These are phyloP conservation scores for Gryganskiella cystojenkinii DNA, from an alignment of 192 early-diverging fungal genomes.

Conservation along the genomic window DNA sequence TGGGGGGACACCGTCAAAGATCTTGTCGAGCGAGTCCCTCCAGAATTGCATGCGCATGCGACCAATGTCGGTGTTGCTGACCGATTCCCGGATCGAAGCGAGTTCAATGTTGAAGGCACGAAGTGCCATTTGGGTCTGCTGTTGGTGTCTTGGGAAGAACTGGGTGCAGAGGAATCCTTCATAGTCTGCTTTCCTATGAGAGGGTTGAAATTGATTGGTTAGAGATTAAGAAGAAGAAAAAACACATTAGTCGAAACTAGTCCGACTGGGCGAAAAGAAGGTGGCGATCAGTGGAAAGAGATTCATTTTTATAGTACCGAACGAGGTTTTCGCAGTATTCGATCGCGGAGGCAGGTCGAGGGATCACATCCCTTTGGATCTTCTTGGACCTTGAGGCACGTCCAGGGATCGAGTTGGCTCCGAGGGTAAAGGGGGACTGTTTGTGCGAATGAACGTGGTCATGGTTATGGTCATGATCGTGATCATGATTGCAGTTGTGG, in stretches of 20 bases:
- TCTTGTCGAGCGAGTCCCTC: constrained; percentile 82
- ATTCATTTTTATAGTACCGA: constrained; percentile 19
- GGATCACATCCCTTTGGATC: constrained; percentile 12
- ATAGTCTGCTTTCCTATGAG: constrained; percentile 35
- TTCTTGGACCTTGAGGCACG: background rate
- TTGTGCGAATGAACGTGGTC: constrained; percentile 19
- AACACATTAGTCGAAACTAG: background rate
- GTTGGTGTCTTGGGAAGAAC: constrained; percentile 77
- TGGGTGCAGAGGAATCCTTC: constrained; percentile 49
- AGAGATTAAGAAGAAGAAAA: background rate
- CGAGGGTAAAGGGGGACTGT: constrained; percentile 39
- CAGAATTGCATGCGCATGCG: constrained; percentile 90
- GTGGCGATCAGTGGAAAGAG: background rate
- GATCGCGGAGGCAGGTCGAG: constrained; percentile 19
- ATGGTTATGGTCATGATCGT: constrained; percentile 27
- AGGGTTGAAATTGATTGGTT: background rate
- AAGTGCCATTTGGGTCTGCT: constrained; percentile 77
- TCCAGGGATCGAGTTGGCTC: background rate
- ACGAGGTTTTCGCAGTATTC: constrained; percentile 47
- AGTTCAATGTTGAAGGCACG: constrained; percentile 94
- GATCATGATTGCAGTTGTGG: constrained; percentile 36
- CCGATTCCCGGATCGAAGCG: constrained; percentile 79
- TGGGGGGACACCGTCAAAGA: constrained; percentile 69
- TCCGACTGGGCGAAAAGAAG: background rate
- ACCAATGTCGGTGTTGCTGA: constrained; percentile 75